Evolutionary conservation across 345 rosid species (phyloP).

Genomic region (Garcia nutans): DNA sequence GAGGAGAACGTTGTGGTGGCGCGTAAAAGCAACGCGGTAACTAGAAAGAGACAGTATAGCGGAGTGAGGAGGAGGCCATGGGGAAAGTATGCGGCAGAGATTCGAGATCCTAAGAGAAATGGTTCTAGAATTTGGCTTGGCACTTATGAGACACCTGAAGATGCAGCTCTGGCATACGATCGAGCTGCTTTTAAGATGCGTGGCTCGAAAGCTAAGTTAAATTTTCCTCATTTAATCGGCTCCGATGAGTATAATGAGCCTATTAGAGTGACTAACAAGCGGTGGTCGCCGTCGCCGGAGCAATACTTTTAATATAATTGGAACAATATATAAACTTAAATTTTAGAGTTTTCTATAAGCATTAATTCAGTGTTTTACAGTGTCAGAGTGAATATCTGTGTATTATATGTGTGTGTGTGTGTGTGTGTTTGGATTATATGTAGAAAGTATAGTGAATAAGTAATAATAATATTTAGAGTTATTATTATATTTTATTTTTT

Average conservation of each 20-base stretch:
- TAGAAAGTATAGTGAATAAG: no score
- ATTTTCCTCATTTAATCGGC: slow-evolving; percentile 37
- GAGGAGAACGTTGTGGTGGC: background rate
- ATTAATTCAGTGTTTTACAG: no score
- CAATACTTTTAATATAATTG: no score
- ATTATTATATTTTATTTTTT: no score
- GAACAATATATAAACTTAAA: no score
- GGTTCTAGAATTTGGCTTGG: slow-evolving; percentile 73
- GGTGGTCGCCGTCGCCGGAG: background rate
- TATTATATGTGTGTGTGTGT: no score
- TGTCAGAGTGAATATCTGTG: no score
- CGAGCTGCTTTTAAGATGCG: slow-evolving; percentile 38
- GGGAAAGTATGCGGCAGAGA: slow-evolving; percentile 76
- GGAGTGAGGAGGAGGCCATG: slow-evolving; percentile 20
- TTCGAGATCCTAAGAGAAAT: slow-evolving; percentile 62
- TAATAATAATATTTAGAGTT: no score
- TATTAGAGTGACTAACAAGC: background rate
- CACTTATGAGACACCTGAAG: slow-evolving; percentile 57
- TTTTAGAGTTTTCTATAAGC: no score
- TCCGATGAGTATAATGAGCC: background rate
- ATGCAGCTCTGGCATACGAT: slow-evolving; percentile 49
- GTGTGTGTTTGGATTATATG: no score
- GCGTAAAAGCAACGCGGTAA: background rate
- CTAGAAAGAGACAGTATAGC: background rate
- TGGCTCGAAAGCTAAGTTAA: slow-evolving; percentile 39